Percentiles rank a stretch among this genome's conserved stretches.
Evolutionary conservation across 2,329 filamentous ascomycete genomes (phyloP).

Genomic region (Colletotrichum somersetense): DNA sequence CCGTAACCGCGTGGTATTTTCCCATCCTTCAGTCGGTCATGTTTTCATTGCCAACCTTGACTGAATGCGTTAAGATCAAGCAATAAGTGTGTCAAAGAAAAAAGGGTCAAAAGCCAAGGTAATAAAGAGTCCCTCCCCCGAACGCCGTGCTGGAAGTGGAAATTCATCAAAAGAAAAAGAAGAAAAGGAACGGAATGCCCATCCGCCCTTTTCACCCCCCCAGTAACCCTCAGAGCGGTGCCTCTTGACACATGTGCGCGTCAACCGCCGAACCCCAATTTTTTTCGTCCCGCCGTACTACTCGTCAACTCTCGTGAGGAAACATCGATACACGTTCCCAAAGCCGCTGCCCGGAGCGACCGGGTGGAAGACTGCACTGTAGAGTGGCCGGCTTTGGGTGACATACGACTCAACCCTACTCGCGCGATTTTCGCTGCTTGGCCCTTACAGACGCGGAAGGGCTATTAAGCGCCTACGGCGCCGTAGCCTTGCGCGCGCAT

Average conservation of each 20-base stretch:
- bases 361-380: not conserved
- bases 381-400: constrained; percentile 2
- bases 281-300: constrained; percentile 5
- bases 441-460: constrained; percentile 11
- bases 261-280: constrained; percentile 8
- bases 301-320: constrained; percentile 18
- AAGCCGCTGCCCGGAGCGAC: constrained; percentile 12
- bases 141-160: constrained; percentile 40
- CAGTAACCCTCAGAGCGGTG: constrained; percentile 20
- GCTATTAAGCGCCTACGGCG: constrained; percentile 66
- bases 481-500: constrained; percentile 68
- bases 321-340: constrained; percentile 25
- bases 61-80: constrained; percentile 31
- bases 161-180: constrained; percentile 40
- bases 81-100: constrained; percentile 1
- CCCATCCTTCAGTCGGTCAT: constrained; percentile 40
- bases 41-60: constrained; percentile 39
- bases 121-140: constrained; percentile 28
- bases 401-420: constrained; percentile 8
- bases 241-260: constrained; percentile 10
- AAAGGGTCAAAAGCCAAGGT: not conserved
- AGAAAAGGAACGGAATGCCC: constrained; percentile 31
- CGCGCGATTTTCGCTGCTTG: not conserved
- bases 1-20: constrained; percentile 40
- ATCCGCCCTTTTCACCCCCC: constrained; percentile 20